Evolutionary conservation across 805 yeast species (phyloP), one percentile per base, ranked within the genome.

Genomic region (Zygosaccharomyces rouxii): DNA sequence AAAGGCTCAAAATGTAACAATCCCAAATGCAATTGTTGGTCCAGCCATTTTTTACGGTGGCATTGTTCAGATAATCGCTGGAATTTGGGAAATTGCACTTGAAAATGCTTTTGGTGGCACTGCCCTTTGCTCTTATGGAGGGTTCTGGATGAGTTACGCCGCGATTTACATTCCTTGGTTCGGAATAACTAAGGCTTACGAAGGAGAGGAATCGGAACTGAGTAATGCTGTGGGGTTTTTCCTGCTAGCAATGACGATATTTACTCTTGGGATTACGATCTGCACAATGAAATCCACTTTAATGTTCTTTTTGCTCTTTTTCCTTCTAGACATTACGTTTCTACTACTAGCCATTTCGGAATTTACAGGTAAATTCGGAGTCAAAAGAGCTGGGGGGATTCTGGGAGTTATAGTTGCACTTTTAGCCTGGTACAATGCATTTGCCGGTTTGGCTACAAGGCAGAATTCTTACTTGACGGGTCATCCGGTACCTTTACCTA

Each of bases 51-150:
- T 80, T 59, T 81, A 81, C 56, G 86, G 86, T 40, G 86, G 86
- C 4, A 58, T 72, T 2, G 71, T 73, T 16, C 85, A 81, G 63
- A 57, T 81, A 30, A 62, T 76, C 22, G 83, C 84, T 14, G 86
- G 86, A n/a, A 70, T 79, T 66, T 79, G 83, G 83, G 84, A 80
- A 59, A 71, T 79, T 54, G 76, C 77, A 1, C 58, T 75, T 35
- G 84, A 79, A 45, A 80, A 81, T 67, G 77, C 83, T n/a, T 81
- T 81, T 66, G 86, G 81, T 66, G 82, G 79, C 45, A 74, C 80
- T 21, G 84, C 84, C 1, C 68, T 81, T 42, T 58, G 75, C 29
- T 76, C 81, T 6, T 81, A 72, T 53, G 88, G 88, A 37, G 83
- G 81, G 1, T 83, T 82, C 65, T 83, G 88, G 88, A 58, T 81